These are phyloP conservation scores for Colletotrichum zoysiae DNA, from an alignment of 2,329 filamentous ascomycete genomes.

Conservation along the genomic window DNA sequence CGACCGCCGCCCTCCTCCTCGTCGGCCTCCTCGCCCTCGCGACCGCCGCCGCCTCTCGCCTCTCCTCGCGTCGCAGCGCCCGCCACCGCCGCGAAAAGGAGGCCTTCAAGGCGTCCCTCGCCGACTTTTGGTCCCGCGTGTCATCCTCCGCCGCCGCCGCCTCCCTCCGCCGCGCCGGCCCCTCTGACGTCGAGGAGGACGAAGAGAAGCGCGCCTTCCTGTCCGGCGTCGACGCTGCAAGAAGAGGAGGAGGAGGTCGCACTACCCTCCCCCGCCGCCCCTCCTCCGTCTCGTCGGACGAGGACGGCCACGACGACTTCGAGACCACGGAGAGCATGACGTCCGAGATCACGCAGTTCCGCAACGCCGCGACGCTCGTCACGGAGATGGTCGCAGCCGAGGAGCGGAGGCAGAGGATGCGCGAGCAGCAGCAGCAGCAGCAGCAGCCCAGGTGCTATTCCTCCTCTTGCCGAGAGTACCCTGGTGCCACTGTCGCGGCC, in stretches of 20 bases:
- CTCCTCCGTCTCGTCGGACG: conserved; percentile 40
- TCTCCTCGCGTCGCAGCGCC: conserved; percentile 34
- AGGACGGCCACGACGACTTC: conserved; percentile 6
- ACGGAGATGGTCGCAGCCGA: conserved; percentile 60
- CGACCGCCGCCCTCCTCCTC: conserved; percentile 45
- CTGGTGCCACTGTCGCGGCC: neutral
- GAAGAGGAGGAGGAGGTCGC: neutral
- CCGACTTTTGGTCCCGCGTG: conserved; percentile 48
- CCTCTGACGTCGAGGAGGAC: conserved; percentile 47
- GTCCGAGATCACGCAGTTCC: conserved; percentile 63
- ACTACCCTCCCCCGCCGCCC: conserved; percentile 30
- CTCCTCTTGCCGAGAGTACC: conserved; percentile 26
- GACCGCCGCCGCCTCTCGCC: conserved; percentile 42
- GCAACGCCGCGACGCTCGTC: conserved; percentile 60
- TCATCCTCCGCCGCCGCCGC: conserved; percentile 46
- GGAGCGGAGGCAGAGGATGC: conserved; percentile 47
- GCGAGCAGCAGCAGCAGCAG: conserved; percentile 46
- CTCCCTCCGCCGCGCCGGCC: too few relatives aligned
- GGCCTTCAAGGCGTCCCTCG: conserved; percentile 39
- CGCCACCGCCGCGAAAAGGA: conserved; percentile 44
- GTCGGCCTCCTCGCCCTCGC: conserved; percentile 45
- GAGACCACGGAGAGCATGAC: conserved; percentile 55
- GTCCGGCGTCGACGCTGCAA: conserved; percentile 13
- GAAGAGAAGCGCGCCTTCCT: conserved; percentile 56
- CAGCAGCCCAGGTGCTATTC: conserved; percentile 46